These are phyloP conservation scores for Fragilaria crotonensis DNA, from an alignment of 108 stramenopile genomes.

Conservation along the genomic window DNA sequence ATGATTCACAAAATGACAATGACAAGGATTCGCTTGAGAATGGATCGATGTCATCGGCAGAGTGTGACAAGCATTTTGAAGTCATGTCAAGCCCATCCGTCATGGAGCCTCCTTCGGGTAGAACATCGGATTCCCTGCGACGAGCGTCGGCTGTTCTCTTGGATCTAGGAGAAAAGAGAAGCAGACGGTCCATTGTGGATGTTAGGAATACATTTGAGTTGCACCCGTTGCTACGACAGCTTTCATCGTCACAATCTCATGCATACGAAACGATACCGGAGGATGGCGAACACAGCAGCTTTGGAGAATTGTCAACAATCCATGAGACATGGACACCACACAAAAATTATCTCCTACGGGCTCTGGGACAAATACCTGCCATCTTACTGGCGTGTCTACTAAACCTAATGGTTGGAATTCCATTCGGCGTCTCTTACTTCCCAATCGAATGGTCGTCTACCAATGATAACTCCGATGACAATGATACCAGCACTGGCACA, in stretches of 20 bases:
- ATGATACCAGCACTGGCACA: background rate
- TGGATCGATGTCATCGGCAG: no score
- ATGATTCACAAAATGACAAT: no score
- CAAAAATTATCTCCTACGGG: background rate
- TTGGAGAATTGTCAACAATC: no score
- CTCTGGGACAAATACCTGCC: slow-evolving; percentile 32
- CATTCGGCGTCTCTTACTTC: slow-evolving; percentile 69
- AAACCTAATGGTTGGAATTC: slow-evolving; percentile 66
- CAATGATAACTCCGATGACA: slow-evolving; percentile 1
- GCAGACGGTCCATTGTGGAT: background rate
- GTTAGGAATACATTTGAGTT: background rate
- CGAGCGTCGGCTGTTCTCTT: slow-evolving; percentile 1
- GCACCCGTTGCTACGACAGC: background rate
- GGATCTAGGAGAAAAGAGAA: background rate
- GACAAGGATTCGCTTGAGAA: no score
- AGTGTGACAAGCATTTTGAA: no score
- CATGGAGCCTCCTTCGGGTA: background rate
- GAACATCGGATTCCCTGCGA: background rate
- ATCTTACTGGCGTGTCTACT: slow-evolving; percentile 41
- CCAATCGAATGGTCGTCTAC: slow-evolving; percentile 44
- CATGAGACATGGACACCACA: background rate
- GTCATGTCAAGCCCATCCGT: background rate
- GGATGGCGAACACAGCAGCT: background rate
- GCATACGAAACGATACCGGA: background rate
- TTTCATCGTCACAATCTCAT: background rate